phyloP scores from a whole-genome alignment of 2,329 filamentous ascomycete species.

The Paraphaeosphaeria minitans region DNA sequence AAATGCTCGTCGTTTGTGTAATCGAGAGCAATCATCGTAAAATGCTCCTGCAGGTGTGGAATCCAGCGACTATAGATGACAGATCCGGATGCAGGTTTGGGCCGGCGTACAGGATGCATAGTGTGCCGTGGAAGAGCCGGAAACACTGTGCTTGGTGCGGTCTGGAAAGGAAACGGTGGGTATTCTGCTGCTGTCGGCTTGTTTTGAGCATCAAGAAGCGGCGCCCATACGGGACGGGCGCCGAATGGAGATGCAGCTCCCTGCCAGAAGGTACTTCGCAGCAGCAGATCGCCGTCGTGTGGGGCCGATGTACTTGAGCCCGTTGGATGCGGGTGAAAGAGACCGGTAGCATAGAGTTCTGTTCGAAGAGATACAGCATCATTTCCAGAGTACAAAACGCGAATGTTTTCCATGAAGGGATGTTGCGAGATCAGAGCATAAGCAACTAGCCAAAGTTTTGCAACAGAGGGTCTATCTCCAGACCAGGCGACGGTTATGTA shows the following conservation, averaged over 20 bases:
- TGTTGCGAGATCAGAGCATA: conserved; percentile 53
- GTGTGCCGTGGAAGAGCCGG: conserved; percentile 59
- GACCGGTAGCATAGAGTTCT: conserved; percentile 50
- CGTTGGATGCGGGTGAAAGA: conserved; percentile 51
- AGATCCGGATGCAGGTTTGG: conserved; percentile 72
- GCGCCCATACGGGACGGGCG: conserved; percentile 48
- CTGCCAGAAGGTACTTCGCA: conserved; percentile 57
- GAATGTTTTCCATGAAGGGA: conserved; percentile 52
- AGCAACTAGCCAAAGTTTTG: conserved; percentile 55
- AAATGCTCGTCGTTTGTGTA: conserved; percentile 68
- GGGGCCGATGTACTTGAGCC: conserved; percentile 41
- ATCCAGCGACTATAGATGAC: conserved; percentile 80
- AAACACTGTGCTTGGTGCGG: conserved; percentile 55
- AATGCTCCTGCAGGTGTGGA: conserved; percentile 74
- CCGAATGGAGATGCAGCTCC: conserved; percentile 51
- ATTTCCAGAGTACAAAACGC: conserved; percentile 48
- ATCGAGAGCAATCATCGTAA: conserved; percentile 77
- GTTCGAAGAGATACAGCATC: conserved; percentile 44
- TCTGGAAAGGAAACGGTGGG: conserved; percentile 50
- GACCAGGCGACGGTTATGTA: conserved; percentile 51
- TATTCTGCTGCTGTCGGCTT: conserved; percentile 48
- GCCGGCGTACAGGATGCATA: conserved; percentile 72
- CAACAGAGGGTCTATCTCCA: conserved; percentile 47
- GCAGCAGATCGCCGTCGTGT: conserved; percentile 53
- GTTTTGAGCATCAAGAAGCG: conserved; percentile 40